Evolutionary conservation across 139 green algal species (phyloP).

Genomic region (Chlamydomonas urium): DNA sequence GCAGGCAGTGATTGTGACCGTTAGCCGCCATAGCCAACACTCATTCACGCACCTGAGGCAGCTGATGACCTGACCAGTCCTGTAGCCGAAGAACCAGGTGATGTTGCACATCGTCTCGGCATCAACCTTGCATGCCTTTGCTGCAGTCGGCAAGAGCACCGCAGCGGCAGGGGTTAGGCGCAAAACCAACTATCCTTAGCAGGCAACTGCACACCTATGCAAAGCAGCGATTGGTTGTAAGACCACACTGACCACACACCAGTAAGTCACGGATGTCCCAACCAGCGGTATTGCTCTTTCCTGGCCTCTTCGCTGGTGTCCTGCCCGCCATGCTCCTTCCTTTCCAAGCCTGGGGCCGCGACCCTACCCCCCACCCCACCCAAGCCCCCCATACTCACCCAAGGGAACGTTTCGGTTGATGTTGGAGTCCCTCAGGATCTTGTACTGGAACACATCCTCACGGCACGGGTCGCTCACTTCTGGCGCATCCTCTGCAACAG

Average conservation of each 20-base stretch:
- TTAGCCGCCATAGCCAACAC: neutral
- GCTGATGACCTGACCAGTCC: conserved; percentile 23
- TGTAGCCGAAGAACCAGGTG: conserved; percentile 44
- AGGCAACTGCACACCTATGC: too few relatives aligned
- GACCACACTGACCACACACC: too few relatives aligned
- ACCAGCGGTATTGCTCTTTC: too few relatives aligned
- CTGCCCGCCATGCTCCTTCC: too few relatives aligned
- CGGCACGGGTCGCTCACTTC: conserved; percentile 34
- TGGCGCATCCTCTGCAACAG: neutral
- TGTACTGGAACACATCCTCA: conserved; percentile 51
- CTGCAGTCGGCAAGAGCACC: conserved; percentile 27
- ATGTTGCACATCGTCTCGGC: conserved; percentile 56
- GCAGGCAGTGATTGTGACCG: too few relatives aligned
- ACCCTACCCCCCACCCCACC: too few relatives aligned
- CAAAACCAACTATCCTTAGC: too few relatives aligned
- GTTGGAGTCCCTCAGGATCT: conserved; percentile 55
- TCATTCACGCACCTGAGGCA: conserved; percentile 21
- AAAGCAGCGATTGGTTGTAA: too few relatives aligned
- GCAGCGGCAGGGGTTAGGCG: too few relatives aligned
- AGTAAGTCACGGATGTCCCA: too few relatives aligned
- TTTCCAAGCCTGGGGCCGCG: too few relatives aligned
- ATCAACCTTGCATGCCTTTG: conserved; percentile 66
- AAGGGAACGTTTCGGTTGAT: conserved; percentile 78
- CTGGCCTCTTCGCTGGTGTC: too few relatives aligned
- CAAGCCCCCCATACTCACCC: conserved; percentile 38